These are phyloP conservation scores for Globisporangium middletonii DNA, from an alignment of 352 stramenopile genomes.

Conservation along the genomic window DNA sequence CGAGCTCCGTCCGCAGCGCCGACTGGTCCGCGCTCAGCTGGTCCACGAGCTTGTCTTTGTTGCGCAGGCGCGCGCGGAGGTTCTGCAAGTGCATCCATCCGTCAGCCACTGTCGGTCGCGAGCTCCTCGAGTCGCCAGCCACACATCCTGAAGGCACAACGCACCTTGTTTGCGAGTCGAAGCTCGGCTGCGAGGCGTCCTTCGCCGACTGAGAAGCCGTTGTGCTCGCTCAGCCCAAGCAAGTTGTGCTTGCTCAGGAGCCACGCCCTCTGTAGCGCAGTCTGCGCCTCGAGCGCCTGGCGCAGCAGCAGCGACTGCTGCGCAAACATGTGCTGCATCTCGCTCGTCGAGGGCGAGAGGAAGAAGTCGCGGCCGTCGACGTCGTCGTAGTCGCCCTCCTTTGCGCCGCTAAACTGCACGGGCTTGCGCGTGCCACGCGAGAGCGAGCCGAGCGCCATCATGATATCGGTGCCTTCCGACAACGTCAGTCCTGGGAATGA, in stretches of 20 bases:
- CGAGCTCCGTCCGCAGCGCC: conserved; percentile 43
- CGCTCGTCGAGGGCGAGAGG: conserved; percentile 73
- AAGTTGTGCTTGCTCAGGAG: conserved; percentile 70
- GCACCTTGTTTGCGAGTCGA: conserved; percentile 82
- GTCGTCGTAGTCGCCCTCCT: conserved; percentile 43
- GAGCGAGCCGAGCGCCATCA: conserved; percentile 57
- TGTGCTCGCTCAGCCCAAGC: conserved; percentile 39
- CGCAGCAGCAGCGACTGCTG: conserved; percentile 73
- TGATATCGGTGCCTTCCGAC: conserved; percentile 74
- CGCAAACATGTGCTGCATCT: conserved; percentile 88
- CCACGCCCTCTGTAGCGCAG: conserved; percentile 72
- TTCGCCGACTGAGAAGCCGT: conserved; percentile 75
- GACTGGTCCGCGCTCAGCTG: conserved; percentile 75
- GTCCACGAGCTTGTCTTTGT: conserved; percentile 81
- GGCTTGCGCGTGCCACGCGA: conserved; percentile 27
- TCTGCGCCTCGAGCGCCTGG: conserved; percentile 63
- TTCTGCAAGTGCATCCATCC: conserved; percentile 36
- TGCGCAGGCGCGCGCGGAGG: conserved; percentile 62
- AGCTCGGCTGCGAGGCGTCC: conserved; percentile 72
- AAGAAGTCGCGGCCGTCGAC: conserved; percentile 70
- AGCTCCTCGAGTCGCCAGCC: too few species aligned
- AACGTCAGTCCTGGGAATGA: conserved; percentile 48
- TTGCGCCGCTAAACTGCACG: conserved; percentile 38
- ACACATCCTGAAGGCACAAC: too few species aligned
- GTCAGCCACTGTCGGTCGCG: too few species aligned